phyloP scores from a whole-genome alignment of 345 rosid genomes.

The Citrus australasica region DNA sequence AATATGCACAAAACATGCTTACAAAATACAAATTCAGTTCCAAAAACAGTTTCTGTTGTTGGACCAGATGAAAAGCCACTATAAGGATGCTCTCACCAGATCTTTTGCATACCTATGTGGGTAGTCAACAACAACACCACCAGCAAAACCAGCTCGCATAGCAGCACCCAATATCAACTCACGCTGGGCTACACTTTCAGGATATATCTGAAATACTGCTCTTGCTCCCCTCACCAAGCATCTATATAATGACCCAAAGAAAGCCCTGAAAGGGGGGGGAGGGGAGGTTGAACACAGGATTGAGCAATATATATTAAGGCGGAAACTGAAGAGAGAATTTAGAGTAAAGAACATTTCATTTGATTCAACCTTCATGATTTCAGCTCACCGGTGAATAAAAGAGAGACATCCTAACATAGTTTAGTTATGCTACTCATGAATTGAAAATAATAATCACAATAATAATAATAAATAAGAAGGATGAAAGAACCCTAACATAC shows the following conservation, averaged over 20 bases:
- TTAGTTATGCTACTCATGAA: not conserved
- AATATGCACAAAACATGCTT: not conserved
- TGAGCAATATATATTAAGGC: not conserved
- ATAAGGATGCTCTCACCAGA: not conserved
- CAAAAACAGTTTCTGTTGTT: not conserved
- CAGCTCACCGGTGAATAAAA: not conserved
- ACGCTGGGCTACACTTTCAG: conserved; percentile 78
- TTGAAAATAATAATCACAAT: not conserved
- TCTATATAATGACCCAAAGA: conserved; percentile 80
- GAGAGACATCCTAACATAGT: not conserved
- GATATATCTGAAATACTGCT: conserved; percentile 89
- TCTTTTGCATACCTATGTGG: conserved; percentile 70
- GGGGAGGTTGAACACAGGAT: not conserved
- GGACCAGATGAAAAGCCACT: not conserved
- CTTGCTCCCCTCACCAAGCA: conserved; percentile 88
- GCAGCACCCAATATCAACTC: conserved; percentile 80
- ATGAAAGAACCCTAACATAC: conserved; percentile 38
- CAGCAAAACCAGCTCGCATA: conserved; percentile 87
- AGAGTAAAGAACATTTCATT: not conserved
- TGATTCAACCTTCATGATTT: not conserved
- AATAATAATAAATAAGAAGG: not conserved
- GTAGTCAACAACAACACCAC: conserved; percentile 87
- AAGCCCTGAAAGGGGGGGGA: conserved; percentile 41
- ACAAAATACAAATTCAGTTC: not conserved
- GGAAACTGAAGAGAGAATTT: not conserved